Base-by-base conservation (phyloP, 257 asterid species). In the Scutellaria barbata region DNA sequence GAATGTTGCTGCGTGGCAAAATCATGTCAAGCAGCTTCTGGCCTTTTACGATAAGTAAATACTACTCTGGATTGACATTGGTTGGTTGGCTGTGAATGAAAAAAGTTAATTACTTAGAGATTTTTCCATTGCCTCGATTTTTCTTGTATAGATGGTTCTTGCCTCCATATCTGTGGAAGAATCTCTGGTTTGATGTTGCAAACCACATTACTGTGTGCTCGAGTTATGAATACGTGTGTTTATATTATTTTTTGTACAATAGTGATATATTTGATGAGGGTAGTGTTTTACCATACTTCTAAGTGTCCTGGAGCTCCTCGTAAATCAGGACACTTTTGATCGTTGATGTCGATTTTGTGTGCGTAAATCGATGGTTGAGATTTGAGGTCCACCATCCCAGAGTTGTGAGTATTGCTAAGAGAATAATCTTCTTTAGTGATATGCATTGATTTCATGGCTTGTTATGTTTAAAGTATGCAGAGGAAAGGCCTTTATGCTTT, bases 1-100 rank as follows among this genome's bases (percentile, higher is more conserved):
- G 83, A 92, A 90, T 74, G 99, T 90, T 73, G 88, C 89, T 68
- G 89, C 88, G 0, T 95, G 98, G 99, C 96, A 87, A 78, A 95
- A 95, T 80, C 98, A 92, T 62, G 88, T 90, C 79, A 92, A 92
- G 79, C 96, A 92, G 85, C 96, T 92, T 75, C 82, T 86, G 61
- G 89, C 98, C 33, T 95, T 84, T 75, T 87, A 89, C 63, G 97
- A 91, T 41, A 83, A 94, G 81, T 91, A 79, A 80, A 80, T 73
- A 59, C 57, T 66, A 68, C 75, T 58, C 68, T 55, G 83, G 74
- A 54, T 61, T 54, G 78, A 54, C n/a, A 7, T 45, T 63, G 43
- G 7, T 55, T 63, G 43, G 62, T 46, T 58, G 67, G 58, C 75
- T 42, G 48, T 69, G 16, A 5, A 47, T 18, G 59, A 16, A 51